Evolutionary conservation across 2,329 filamentous ascomycete species (phyloP).

Genomic region (Ceratocystis ficicola): DNA sequence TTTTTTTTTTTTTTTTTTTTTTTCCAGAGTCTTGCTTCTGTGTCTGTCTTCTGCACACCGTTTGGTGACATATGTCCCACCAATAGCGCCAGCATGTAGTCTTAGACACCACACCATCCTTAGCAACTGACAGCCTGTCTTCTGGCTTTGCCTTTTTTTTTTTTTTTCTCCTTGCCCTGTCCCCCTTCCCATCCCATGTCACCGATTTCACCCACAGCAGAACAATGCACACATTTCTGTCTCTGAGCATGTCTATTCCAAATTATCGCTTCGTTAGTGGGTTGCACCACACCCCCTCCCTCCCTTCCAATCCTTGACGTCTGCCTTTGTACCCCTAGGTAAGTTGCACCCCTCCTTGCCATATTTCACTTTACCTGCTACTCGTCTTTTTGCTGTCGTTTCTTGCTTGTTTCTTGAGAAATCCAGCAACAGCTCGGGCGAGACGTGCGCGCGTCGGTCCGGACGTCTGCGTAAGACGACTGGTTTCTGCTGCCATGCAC

Average conservation of each 20-base stretch:
- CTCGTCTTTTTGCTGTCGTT: neutral
- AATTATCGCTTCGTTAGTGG: neutral
- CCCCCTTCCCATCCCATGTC: neutral
- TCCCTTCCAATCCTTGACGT: neutral
- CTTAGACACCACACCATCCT: neutral
- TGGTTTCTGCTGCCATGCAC: neutral
- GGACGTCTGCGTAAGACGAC: neutral
- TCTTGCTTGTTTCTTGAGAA: neutral
- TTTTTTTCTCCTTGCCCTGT: too few species aligned
- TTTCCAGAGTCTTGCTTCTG: neutral
- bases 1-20: neutral
- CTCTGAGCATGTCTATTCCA: neutral
- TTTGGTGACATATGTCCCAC: neutral
- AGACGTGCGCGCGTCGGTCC: neutral
- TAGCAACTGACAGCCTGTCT: neutral
- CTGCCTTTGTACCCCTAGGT: neutral
- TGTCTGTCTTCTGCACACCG: neutral
- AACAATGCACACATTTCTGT: neutral
- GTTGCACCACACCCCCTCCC: neutral
- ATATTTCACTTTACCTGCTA: neutral
- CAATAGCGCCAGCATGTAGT: neutral
- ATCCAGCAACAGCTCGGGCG: neutral
- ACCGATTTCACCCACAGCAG: neutral
- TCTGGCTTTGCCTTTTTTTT: too few species aligned
- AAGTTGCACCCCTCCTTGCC: neutral